A percentile compares a stretch with the other conserved stretches of the same genome.
Evolutionary conservation across 345 rosid species (phyloP).

Genomic region (Eucalyptus marginata): DNA sequence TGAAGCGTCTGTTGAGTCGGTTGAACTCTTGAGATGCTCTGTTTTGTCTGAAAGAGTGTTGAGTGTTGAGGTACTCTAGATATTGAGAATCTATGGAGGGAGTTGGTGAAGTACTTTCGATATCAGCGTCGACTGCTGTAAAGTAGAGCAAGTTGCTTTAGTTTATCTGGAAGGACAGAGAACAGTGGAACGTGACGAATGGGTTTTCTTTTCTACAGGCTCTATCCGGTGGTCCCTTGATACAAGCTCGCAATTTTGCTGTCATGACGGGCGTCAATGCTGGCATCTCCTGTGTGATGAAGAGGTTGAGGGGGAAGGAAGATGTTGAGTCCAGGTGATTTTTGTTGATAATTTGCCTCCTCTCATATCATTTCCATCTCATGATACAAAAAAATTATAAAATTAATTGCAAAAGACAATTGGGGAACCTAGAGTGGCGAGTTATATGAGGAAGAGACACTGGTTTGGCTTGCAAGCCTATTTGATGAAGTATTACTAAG

Average conservation of each 20-base stretch:
- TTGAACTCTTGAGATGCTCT: not conserved
- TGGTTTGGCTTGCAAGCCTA: not conserved
- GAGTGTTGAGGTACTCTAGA: not conserved
- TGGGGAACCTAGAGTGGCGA: not conserved
- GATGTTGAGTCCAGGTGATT: conserved; percentile 83
- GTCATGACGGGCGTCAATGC: conserved; percentile 94
- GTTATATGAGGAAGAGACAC: not conserved
- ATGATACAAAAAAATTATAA: not conserved
- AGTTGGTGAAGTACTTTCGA: not conserved
- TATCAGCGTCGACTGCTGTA: not conserved
- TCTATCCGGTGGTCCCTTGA: conserved; percentile 77
- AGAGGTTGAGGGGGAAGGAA: conserved; percentile 86
- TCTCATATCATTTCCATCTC: not conserved
- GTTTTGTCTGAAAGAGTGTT: not conserved
- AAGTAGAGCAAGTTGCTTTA: not conserved
- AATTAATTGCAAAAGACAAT: not conserved
- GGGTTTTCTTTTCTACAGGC: conserved; percentile 32
- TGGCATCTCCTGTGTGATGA: conserved; percentile 79
- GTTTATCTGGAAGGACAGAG: not conserved
- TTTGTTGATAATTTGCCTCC: not conserved
- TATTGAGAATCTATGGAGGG: not conserved
- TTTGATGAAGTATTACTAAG: not conserved
- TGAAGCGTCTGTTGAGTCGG: not conserved
- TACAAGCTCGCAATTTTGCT: conserved; percentile 96
- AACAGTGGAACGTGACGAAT: not conserved